These are phyloP conservation scores for Penicillium riverlandense DNA, from an alignment of 495 filamentous ascomycete genomes.

Conservation along the genomic window DNA sequence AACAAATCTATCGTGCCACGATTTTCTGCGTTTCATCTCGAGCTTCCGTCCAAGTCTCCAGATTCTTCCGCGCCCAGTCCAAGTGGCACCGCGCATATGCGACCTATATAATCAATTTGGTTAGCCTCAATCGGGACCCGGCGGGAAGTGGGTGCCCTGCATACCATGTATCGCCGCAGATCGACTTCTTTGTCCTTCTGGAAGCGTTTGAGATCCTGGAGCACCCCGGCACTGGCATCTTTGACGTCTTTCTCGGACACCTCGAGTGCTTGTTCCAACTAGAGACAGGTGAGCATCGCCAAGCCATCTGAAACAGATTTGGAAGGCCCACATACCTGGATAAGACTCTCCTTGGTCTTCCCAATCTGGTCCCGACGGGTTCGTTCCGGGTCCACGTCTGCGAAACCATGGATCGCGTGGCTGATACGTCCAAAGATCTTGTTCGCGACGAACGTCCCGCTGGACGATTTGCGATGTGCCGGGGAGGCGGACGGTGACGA, in stretches of 20 bases:
- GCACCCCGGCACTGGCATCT: conserved; percentile 76
- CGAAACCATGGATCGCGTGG: conserved; percentile 91
- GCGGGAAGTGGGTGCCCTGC: conserved; percentile 15
- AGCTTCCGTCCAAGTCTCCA: conserved; percentile 94
- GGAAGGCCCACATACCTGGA: conserved; percentile 40
- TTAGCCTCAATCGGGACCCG: conserved; percentile 1
- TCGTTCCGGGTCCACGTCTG: conserved; percentile 89
- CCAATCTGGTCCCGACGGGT: conserved; percentile 89
- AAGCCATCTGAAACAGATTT: not conserved
- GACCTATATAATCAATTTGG: conserved; percentile 47
- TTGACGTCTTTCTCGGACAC: conserved; percentile 86
- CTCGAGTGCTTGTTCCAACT: conserved; percentile 83
- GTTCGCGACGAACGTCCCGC: conserved; percentile 77
- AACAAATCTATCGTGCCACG: conserved; percentile 38
- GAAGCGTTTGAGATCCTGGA: conserved; percentile 86
- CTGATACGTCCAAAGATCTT: conserved; percentile 93
- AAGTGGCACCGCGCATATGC: conserved; percentile 91
- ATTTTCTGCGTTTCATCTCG: conserved; percentile 91
- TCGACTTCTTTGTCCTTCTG: conserved; percentile 93
- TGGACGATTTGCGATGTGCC: conserved; percentile 62
- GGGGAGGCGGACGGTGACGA: conserved; percentile 19
- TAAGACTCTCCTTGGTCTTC: conserved; percentile 75
- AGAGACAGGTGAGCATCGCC: conserved; percentile 11
- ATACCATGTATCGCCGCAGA: conserved; percentile 89
- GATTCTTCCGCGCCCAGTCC: conserved; percentile 96